Evolutionary conservation across 1,139 yeast species (phyloP), one percentile per base, ranked within the genome.

Genomic region (Nakaseomyces nivariensis): DNA sequence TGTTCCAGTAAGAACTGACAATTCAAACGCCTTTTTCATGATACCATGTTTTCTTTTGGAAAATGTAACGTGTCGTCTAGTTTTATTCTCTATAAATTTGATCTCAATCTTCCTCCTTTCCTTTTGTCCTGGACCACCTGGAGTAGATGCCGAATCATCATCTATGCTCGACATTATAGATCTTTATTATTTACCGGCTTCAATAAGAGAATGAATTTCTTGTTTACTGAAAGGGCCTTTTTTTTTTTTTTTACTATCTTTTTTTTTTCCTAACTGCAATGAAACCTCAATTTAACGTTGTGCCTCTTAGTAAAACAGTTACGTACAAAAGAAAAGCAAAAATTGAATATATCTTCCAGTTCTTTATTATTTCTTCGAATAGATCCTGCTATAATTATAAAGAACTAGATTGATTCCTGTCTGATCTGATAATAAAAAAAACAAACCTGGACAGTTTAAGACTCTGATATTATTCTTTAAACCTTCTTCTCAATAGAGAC

Each of bases 1-100:
- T 42, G 97, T 92, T 48, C 98, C 98, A 8, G 98, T 92, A 60
- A 92, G 77, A 48, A 94, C 97, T 27, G 95, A 84, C 58, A 92
- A 77, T 68, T 92, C 98, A 71, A 92, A 92, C 17, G 98, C 98
- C 73, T 85, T 92, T 72, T 92, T 92, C 98, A 92, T 92, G 63
- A 92, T 92, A 57, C 98, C 98, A 43, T 97, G 97, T 71, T 92
- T 90, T 70, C 98, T 85, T 73, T 92, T 92, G 49, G 96, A 87
- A 64, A 92, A 92, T 29, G 98, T 92, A 60, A 92, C 92, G 71
- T 92, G 98, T 65, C 98, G 88, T 69, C 97, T 82, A 33, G 96
- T 87, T 72, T 92, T 92, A 70, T 92, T 97, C 71, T 90, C 96
- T 63, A 92, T 92, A 66, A 92, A 92, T 73, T 89, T 88, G 69